Evolutionary conservation across 306 rosid genomes (phyloP), one percentile per base, ranked within the genome.

Genomic region (Heteromeles arbutifolia): DNA sequence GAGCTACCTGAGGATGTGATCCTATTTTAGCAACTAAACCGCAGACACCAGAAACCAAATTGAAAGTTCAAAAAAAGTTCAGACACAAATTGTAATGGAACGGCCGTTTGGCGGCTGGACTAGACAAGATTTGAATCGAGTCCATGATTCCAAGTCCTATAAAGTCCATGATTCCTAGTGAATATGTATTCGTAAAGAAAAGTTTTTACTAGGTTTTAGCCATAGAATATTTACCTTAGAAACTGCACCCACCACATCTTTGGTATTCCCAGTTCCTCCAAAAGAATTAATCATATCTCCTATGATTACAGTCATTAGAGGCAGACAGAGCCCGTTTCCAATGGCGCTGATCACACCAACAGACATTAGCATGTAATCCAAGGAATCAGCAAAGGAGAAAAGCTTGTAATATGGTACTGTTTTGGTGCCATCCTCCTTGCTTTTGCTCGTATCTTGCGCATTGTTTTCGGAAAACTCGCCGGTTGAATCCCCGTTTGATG

Each of bases 361-460:
- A 75, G 82, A 48, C 94, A 94, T 91, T 84, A 90, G 71, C 18
- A 87, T 41, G 79, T 61, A 73, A 78, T 94, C 98, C 44, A 81
- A 26, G 31, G 86, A 73, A 76, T 94, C 97, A 13, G 97, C 96
- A 72, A 91, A 91, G 43, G 96, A 80, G 89, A 91, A 93, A 67
- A 91, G 97, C 87, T 85, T 93, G 91, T 87, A 79, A 11, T 80
- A 83, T 24, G 97, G 90, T 56, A 93, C 89, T 67, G 86, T 69
- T 3, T 82, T 84, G 62, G 34, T 43, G 57, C 63, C 64, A 72
- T 82, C 84, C 39, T 82, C 77, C 68, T 77, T 85, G 66, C 53
- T 63, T 78, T 75, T 84, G 21, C 56, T 85, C 44, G 14, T 74
- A 57, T 81, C 85, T 70, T 86, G 67, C 22, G 62, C 65, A 50